These are phyloP conservation scores for Malassezia pachydermatis DNA, from an alignment of 1,284 basidiomycete genomes.

Conservation along the genomic window DNA sequence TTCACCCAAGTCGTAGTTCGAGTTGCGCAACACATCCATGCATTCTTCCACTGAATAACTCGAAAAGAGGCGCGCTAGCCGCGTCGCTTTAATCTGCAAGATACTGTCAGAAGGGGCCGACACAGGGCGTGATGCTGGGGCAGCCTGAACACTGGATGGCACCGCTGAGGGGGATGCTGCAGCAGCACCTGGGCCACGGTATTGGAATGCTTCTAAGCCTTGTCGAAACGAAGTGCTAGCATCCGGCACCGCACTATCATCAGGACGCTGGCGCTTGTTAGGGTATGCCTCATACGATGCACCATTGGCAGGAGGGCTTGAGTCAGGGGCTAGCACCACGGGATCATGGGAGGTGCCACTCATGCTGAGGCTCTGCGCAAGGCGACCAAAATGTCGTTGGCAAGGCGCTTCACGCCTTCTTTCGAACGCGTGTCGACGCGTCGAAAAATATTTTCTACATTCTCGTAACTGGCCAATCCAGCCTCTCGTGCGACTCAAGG, in stretches of 20 bases:
- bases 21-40: conserved; percentile 12
- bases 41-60: conserved; percentile 16
- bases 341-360: conserved; percentile 16
- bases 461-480: too few relatives aligned
- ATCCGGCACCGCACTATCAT: neutral
- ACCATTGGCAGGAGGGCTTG: conserved; percentile 9
- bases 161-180: neutral
- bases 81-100: conserved; percentile 18
- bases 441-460: conserved; percentile 5
- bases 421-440: conserved; percentile 5
- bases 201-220: conserved; percentile 8
- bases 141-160: neutral
- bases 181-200: conserved; percentile 1
- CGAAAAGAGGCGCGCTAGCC: conserved; percentile 17
- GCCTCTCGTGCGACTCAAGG: too few relatives aligned
- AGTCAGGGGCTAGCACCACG: conserved; percentile 17
- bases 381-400: neutral
- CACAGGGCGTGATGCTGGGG: neutral
- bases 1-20: conserved; percentile 17
- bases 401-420: too few relatives aligned
- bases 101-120: conserved; percentile 13
- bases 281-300: neutral
- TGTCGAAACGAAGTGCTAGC: conserved; percentile 2
- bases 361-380: conserved; percentile 8
- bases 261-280: neutral